Evolutionary conservation across 805 yeast species (phyloP), one percentile per base, ranked within the genome.

Genomic region (Zygosaccharomyces bailii): DNA sequence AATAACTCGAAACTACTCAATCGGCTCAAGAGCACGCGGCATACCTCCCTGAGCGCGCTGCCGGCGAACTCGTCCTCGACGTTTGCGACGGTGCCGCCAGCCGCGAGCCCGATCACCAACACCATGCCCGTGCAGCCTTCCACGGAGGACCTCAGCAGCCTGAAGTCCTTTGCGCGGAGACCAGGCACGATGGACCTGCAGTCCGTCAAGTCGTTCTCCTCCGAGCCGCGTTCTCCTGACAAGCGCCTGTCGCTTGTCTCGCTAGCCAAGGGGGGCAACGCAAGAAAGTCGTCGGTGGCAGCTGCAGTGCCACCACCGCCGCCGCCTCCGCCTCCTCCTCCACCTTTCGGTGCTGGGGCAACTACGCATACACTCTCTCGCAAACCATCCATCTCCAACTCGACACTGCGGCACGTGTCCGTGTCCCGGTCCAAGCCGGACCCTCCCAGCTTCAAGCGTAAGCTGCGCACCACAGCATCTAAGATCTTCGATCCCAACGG

Each of bases 401-500:
- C 54, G 14, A 52, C 52, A 3, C 39, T 46, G 19, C 39, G 53
- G 27, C 56, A 54, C 36, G 43, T 45, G 37, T 44, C 53, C 16
- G 29, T 34, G 16, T 34, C 44, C 13, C 38, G 46, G 19, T 46
- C 41, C n/a, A 46, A 37, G 30, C 39, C 44, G 13, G 43, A 38
- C 19, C 32, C 44, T 4, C 36, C 48, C 9, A 35, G 33, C 34
- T 51, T 38, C 30, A 55, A 52, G 40, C 48, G 57, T 37, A 79
- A 74, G 41, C 65, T 80, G 35, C 63, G 85, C 32, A 79, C 89
- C 2, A 83, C 88, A 1, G 82, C 89, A 0, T 82, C 89, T 1
- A 81, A 82, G 49, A 65, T 84, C 4, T 84, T 85, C 61, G 91
- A 84, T 54, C 75, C 79, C 9, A 82, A 79, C 53, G 89, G 87